Evolutionary conservation across 2,329 filamentous ascomycete genomes (phyloP).

Genomic region (Venturiaceae sp.): DNA sequence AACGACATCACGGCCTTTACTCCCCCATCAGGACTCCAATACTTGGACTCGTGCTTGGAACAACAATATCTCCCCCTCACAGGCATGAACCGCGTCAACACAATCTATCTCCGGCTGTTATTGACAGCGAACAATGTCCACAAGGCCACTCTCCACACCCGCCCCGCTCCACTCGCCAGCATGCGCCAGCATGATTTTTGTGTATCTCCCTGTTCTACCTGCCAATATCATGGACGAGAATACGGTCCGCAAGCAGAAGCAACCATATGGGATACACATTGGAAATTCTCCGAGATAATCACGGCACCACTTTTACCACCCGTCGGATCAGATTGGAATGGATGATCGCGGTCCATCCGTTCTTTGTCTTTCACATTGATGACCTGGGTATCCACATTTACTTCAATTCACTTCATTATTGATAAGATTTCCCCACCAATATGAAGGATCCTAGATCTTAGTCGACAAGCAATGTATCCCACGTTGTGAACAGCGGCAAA

Average conservation of each 20-base stretch:
- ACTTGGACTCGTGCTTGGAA: not conserved
- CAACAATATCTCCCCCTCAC: not conserved
- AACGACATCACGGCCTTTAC: not conserved
- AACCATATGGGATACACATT: not conserved
- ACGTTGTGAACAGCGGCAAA: not conserved
- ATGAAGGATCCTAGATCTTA: not conserved
- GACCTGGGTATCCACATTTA: not conserved
- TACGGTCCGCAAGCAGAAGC: not conserved
- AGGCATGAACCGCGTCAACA: not conserved
- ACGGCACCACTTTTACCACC: not conserved
- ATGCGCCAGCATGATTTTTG: not conserved
- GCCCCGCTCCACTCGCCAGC: not conserved
- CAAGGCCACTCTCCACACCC: not conserved
- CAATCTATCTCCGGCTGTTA: not conserved
- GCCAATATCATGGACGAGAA: not conserved
- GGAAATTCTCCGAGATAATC: not conserved
- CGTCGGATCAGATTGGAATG: not conserved
- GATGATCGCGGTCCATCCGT: not conserved
- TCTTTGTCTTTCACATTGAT: not conserved
- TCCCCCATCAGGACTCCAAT: not conserved
- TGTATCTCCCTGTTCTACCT: not conserved
- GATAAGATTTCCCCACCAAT: not conserved
- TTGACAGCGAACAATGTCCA: not conserved
- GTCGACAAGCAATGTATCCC: not conserved
- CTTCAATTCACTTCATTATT: not conserved